Percentiles rank a stretch among this genome's conserved stretches.
These are phyloP conservation scores for Rhododendron simsii DNA, from an alignment of 148 eudicot genomes.

Conservation along the genomic window DNA sequence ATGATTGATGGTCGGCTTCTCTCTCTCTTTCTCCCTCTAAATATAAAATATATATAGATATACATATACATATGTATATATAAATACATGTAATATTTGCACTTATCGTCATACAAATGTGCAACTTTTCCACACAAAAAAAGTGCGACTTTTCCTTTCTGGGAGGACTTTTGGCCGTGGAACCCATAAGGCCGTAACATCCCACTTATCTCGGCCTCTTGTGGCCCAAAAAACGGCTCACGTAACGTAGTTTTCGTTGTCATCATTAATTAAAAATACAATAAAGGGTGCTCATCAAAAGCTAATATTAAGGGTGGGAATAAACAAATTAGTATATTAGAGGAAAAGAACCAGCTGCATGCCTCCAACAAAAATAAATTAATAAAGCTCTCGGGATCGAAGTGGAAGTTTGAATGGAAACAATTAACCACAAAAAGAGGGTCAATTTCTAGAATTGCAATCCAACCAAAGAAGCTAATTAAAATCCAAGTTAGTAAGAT, in stretches of 20 bases:
- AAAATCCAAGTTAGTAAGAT: background rate
- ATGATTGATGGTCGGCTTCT: too few species aligned
- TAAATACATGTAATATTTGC: too few species aligned
- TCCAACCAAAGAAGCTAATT: background rate
- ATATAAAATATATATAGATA: too few species aligned
- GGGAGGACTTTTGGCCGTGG: background rate
- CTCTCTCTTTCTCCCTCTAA: background rate
- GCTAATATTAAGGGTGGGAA: background rate
- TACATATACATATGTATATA: too few species aligned
- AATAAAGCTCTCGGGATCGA: background rate
- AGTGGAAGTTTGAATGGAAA: background rate
- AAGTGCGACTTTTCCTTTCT: background rate
- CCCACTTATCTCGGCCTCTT: background rate
- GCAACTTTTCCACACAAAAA: too few species aligned
- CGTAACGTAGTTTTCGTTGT: background rate
- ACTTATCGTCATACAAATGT: background rate
- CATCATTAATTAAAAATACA: background rate
- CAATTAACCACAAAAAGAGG: background rate
- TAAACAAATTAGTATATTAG: background rate
- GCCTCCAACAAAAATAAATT: background rate
- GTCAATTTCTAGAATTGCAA: background rate
- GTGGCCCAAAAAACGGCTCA: background rate
- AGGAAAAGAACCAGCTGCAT: background rate
- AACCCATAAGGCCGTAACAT: background rate
- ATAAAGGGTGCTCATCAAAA: background rate